Conservation (phyloP, 352 stramenopile genomes). For the Poterioochromonas sp. region DNA sequence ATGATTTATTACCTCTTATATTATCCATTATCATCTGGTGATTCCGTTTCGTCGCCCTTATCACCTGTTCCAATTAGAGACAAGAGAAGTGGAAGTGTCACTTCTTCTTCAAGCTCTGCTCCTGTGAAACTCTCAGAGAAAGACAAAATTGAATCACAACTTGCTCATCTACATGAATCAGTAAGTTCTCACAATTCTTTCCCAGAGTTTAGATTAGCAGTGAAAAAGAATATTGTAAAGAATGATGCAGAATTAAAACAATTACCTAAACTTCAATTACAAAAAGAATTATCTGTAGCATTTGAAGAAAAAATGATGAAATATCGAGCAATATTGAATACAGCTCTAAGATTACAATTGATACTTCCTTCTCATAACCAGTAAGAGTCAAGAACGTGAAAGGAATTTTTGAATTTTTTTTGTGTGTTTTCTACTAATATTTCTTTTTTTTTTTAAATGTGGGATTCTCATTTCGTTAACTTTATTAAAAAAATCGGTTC, state of each 20-base stretch:
- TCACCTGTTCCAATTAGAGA: background rate
- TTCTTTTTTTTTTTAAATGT: background rate
- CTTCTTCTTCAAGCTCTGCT: background rate
- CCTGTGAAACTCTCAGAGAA: background rate
- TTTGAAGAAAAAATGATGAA: background rate
- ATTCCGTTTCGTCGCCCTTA: background rate
- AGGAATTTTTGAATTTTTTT: background rate
- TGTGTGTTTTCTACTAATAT: background rate
- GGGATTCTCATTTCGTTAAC: background rate
- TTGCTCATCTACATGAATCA: background rate
- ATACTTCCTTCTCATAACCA: background rate
- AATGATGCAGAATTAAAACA: constrained; percentile 5
- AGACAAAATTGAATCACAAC: background rate
- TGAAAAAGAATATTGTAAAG: background rate
- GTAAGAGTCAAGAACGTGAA: background rate
- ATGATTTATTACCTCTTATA: background rate
- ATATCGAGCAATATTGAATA: background rate
- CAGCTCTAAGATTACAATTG: background rate
- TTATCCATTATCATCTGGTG: background rate
- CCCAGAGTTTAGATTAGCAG: background rate
- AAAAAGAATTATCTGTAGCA: background rate
- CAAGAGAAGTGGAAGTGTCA: background rate
- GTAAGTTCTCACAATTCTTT: background rate
- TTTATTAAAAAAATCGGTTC: background rate
- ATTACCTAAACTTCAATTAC: background rate